Evolutionary conservation across 768 basidiomycete genomes (phyloP).

Genomic region (Lactarius tabidus): DNA sequence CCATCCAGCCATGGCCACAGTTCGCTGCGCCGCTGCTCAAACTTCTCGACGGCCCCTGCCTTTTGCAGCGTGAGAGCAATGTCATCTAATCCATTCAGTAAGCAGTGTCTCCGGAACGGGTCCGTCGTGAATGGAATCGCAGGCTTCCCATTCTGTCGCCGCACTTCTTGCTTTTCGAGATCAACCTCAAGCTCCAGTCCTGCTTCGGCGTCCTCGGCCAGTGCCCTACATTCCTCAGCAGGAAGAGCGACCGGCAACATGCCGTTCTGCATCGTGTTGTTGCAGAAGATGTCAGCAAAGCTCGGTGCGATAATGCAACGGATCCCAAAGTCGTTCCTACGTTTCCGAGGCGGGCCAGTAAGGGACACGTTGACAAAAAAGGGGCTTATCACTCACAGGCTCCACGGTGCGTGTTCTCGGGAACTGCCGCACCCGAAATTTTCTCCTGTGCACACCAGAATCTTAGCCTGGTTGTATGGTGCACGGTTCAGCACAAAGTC

Average conservation of each 20-base stretch:
- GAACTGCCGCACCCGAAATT: conserved; percentile 65
- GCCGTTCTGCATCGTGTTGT: conserved; percentile 64
- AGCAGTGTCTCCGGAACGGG: conserved; percentile 86
- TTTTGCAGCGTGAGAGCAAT: conserved; percentile 92
- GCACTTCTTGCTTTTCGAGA: conserved; percentile 54
- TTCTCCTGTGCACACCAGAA: conserved; percentile 54
- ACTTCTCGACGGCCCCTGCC: conserved; percentile 62
- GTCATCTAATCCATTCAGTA: conserved; percentile 95
- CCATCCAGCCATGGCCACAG: conserved; percentile 97
- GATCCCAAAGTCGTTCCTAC: conserved; percentile 59
- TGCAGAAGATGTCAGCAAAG: conserved; percentile 61
- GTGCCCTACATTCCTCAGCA: conserved; percentile 43
- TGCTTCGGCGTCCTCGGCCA: conserved; percentile 49
- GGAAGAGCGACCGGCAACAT: conserved; percentile 54
- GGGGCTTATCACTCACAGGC: conserved; percentile 36
- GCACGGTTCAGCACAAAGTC: conserved; percentile 61
- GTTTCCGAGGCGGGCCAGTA: not conserved
- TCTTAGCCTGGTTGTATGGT: conserved; percentile 48
- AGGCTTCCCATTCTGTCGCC: conserved; percentile 61
- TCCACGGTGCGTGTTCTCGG: conserved; percentile 61
- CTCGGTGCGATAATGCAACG: conserved; percentile 55
- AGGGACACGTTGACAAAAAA: not conserved
- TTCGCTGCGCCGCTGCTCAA: conserved; percentile 74
- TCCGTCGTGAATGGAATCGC: conserved; percentile 79
- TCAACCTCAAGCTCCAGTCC: conserved; percentile 55